Conservation (phyloP, 2,329 filamentous ascomycete species). For the Cercospora sojina region DNA sequence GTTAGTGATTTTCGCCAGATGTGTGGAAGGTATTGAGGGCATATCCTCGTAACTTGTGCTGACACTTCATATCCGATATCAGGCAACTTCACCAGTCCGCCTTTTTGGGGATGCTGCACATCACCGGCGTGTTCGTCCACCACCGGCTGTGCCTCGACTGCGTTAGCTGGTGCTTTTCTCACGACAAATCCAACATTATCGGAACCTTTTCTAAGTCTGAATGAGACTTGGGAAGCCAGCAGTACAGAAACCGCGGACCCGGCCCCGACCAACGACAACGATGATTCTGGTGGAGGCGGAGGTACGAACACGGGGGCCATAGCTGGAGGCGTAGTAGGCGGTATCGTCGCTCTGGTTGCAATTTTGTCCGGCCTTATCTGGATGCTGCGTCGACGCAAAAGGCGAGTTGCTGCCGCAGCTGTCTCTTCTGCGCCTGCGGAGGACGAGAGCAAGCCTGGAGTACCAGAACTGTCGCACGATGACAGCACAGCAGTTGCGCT, state of each 20-base stretch:
- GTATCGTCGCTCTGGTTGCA: slow-evolving; percentile 15
- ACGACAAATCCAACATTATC: slow-evolving; percentile 12
- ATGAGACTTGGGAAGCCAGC: slow-evolving; percentile 15
- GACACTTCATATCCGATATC: not conserved
- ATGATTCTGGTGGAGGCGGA: not conserved
- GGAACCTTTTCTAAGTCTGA: slow-evolving; percentile 13
- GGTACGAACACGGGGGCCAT: slow-evolving; percentile 19
- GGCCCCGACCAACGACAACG: not conserved
- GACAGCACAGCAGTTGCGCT: slow-evolving; percentile 8
- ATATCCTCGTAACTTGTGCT: not conserved
- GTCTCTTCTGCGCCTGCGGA: not conserved
- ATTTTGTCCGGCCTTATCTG: slow-evolving; percentile 11
- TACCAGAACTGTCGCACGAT: slow-evolving; percentile 14
- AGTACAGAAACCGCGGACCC: not conserved
- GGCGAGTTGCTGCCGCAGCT: not conserved
- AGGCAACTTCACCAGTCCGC: slow-evolving; percentile 14
- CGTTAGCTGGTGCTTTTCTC: slow-evolving; percentile 17
- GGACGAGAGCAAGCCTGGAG: not conserved
- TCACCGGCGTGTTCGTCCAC: slow-evolving; percentile 5
- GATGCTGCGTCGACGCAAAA: slow-evolving; percentile 16
- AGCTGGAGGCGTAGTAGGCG: slow-evolving; percentile 23
- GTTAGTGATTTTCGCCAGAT: not conserved
- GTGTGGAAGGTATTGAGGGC: not conserved
- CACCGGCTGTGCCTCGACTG: slow-evolving; percentile 10
- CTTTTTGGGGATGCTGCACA: slow-evolving; percentile 22